These are phyloP conservation scores for Tolypocladium amazonense DNA, from an alignment of 2,329 filamentous ascomycete species.

Conservation along the genomic window DNA sequence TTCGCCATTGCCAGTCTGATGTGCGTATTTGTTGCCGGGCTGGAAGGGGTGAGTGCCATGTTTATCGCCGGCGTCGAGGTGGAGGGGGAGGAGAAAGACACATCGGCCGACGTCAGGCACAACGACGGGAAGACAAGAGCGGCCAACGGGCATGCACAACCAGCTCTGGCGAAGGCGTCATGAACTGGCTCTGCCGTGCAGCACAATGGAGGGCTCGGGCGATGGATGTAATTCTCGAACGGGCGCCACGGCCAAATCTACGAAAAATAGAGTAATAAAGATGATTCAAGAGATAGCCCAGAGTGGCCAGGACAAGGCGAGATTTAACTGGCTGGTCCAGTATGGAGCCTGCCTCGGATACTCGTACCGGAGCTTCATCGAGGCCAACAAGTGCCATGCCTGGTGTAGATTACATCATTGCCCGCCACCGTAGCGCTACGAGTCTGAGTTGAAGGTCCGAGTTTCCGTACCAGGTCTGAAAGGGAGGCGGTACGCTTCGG, in stretches of 20 bases:
- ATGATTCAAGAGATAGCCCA: no score
- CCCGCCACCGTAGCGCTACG: no score
- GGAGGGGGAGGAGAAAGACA: constrained; percentile 12
- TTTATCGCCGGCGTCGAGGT: constrained; percentile 76
- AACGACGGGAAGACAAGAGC: neutral
- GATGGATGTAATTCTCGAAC: neutral
- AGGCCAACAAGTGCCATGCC: neutral
- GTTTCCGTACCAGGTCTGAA: no score
- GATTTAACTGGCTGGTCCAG: neutral
- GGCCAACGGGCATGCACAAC: neutral
- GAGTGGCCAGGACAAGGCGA: neutral
- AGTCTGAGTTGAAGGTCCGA: neutral
- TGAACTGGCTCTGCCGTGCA: neutral
- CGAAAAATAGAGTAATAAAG: neutral
- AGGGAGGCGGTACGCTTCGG: no score
- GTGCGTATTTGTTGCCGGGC: constrained; percentile 78
- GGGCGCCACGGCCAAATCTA: neutral
- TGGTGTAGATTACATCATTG: neutral
- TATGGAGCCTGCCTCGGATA: no score
- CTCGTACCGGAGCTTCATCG: neutral
- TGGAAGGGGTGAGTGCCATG: constrained; percentile 77
- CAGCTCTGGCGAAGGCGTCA: neutral
- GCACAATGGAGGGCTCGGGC: neutral
- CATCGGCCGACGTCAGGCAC: neutral
- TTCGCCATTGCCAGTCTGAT: constrained; percentile 86